Conservation (phyloP, 441 rosid genomes). For the Pelargonium exstipulatum region DNA sequence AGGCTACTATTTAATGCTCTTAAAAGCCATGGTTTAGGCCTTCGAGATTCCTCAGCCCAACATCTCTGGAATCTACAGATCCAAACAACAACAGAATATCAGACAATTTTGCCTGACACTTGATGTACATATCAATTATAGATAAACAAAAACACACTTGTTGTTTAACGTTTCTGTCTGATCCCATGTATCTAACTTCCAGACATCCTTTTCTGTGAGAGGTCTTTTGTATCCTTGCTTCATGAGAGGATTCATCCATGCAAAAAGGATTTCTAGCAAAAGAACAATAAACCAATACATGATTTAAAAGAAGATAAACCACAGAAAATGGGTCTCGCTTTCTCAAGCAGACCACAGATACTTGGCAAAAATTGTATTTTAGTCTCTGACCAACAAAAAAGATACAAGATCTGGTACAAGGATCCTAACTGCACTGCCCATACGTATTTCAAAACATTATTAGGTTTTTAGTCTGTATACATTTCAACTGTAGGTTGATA, state of each 20-base stretch:
- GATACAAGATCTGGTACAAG: not conserved
- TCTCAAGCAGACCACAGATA: slow-evolving; percentile 12
- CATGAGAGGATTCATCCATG: slow-evolving; percentile 96
- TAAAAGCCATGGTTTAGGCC: slow-evolving; percentile 85
- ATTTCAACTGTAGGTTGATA: not conserved
- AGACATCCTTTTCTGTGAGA: slow-evolving; percentile 87
- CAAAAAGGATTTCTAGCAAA: slow-evolving; percentile 51
- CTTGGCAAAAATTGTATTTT: not conserved
- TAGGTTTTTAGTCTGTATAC: slow-evolving; percentile 5
- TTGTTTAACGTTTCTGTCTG: slow-evolving; percentile 63
- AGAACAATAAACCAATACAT: slow-evolving; percentile 13
- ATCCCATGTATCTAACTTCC: slow-evolving; percentile 97
- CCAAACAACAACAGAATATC: slow-evolving; percentile 21
- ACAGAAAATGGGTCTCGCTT: slow-evolving; percentile 3
- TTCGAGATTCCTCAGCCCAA: slow-evolving; percentile 80
- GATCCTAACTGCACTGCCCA: slow-evolving; percentile 9
- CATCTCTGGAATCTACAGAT: slow-evolving; percentile 65
- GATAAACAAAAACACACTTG: slow-evolving; percentile 36
- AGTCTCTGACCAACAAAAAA: not conserved
- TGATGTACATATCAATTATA: slow-evolving; percentile 13
- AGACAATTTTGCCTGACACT: slow-evolving; percentile 19
- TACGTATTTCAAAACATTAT: slow-evolving; percentile 5
- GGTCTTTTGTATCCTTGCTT: slow-evolving; percentile 80
- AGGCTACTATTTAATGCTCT: slow-evolving; percentile 78
- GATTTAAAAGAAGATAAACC: slow-evolving; percentile 17